These are phyloP conservation scores for Tuber borchii DNA, from an alignment of 495 filamentous ascomycete species.

Conservation along the genomic window DNA sequence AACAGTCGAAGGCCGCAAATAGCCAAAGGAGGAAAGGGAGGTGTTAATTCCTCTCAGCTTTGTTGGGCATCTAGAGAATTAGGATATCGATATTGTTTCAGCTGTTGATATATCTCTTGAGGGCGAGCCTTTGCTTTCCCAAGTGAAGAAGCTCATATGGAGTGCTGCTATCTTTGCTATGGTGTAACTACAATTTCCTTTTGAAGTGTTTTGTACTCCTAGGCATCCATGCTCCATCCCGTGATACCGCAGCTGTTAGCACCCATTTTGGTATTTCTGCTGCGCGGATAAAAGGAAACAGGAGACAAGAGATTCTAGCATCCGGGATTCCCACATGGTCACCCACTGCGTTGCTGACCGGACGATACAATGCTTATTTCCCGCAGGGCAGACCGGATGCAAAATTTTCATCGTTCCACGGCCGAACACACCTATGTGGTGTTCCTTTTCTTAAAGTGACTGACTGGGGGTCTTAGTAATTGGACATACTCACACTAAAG, in stretches of 20 bases:
- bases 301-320: background rate
- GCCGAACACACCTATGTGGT: too few species aligned
- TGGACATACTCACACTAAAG: too few species aligned
- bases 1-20: constrained; percentile 40
- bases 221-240: background rate
- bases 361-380: background rate
- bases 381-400: background rate
- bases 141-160: background rate
- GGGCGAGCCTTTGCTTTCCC: background rate
- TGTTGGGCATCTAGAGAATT: background rate
- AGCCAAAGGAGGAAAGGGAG: background rate
- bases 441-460: too few species aligned
- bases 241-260: background rate
- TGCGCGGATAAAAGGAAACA: background rate
- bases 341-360: background rate
- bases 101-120: background rate
- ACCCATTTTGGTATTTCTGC: background rate
- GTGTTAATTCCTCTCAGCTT: background rate
- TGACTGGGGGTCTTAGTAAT: too few species aligned
- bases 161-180: background rate
- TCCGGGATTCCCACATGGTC: background rate
- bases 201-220: background rate
- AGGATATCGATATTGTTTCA: background rate
- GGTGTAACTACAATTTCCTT: background rate
- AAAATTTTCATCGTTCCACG: background rate